Base-by-base conservation (phyloP, 257 asterid species). In the Solanum clarkiae region DNA sequence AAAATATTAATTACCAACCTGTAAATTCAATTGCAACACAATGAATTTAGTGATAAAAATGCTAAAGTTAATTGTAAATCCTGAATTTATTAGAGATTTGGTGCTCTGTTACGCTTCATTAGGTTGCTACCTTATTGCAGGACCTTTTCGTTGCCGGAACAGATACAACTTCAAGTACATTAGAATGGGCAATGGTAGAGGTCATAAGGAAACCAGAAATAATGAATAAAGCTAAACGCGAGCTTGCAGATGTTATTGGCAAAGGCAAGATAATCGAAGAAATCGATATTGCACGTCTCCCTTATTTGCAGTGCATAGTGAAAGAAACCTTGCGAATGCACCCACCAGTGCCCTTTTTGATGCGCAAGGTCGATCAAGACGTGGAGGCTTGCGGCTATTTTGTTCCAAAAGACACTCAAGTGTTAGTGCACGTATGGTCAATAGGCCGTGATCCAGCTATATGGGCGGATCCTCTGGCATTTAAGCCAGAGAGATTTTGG, bases 141-240 rank as follows among this genome's bases (percentile, higher is more conserved):
- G 98, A 95, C 82, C 86, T 91, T 10, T 95, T 95, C 26, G 86
- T 77, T 1, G 98, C 97, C 0, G 95, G 98, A 65, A 93, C 96
- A 0, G 97, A 93, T 42, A 92, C 96, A 10, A 89, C 93, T 1
- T 92, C 95, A 13, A 92, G 83, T 92, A 93, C 98, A 12, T 63
- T 94, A 20, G 98, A 94, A 80, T 95, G 98, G 96, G 94, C 97
- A 40, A 93, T 94, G 97, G 90, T 95, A 13, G 98, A 94, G 86
- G 87, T 91, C 18, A 89, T 95, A 12, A 87, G 80, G 14, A 93
- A 89, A 57, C 95, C 98, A 4, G 87, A 89, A 29, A 84, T 22
- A 22, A 90, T 90, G 91, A 82, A 85, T 63, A 90, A 83, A 53
- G 98, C 92, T 47, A 91, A 93, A 82, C 81, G 80, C 1, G 98